Conservation (phyloP, 2,329 filamentous ascomycete species). For the Fonsecaea pedrosoi region DNA sequence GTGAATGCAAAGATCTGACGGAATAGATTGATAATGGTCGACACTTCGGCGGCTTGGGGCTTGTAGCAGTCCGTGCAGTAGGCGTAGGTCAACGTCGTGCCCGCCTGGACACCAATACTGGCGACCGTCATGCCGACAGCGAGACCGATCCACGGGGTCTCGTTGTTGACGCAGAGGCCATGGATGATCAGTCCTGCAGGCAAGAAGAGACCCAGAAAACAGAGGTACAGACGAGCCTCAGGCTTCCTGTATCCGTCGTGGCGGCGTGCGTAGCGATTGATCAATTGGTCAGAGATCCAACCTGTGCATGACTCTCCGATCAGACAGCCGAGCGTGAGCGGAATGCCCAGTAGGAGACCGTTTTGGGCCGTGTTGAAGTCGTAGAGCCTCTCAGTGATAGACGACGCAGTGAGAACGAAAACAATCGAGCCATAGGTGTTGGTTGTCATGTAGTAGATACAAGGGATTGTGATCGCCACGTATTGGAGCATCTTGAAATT, state of each 20-base stretch:
- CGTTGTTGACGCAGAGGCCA: constrained; percentile 12
- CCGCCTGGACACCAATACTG: constrained; percentile 12
- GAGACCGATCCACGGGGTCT: constrained; percentile 14
- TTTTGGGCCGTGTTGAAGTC: constrained; percentile 18
- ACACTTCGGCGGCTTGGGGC: constrained; percentile 15
- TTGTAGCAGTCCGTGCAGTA: constrained; percentile 18
- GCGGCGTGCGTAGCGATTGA: constrained; percentile 7
- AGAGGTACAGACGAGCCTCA: constrained; percentile 11
- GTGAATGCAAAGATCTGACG: constrained; percentile 21
- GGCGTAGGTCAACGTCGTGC: constrained; percentile 9
- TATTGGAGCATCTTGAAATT: constrained; percentile 17
- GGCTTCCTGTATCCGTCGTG: constrained; percentile 16
- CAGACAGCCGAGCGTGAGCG: constrained; percentile 14
- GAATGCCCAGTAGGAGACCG: constrained; percentile 10
- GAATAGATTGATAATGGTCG: constrained; percentile 19
- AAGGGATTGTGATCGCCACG: constrained; percentile 10
- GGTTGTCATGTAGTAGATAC: constrained; percentile 20
- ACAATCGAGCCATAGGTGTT: constrained; percentile 17
- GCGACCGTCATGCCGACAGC: constrained; percentile 16
- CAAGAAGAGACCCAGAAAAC: constrained; percentile 12
- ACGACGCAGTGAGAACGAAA: constrained; percentile 11
- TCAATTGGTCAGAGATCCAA: constrained; percentile 14
- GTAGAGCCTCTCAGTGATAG: constrained; percentile 11
- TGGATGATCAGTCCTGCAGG: constrained; percentile 13
- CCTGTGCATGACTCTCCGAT: constrained; percentile 15